Conservation (phyloP, 2,329 filamentous ascomycete species). For the Rhynchosporium secalis region DNA sequence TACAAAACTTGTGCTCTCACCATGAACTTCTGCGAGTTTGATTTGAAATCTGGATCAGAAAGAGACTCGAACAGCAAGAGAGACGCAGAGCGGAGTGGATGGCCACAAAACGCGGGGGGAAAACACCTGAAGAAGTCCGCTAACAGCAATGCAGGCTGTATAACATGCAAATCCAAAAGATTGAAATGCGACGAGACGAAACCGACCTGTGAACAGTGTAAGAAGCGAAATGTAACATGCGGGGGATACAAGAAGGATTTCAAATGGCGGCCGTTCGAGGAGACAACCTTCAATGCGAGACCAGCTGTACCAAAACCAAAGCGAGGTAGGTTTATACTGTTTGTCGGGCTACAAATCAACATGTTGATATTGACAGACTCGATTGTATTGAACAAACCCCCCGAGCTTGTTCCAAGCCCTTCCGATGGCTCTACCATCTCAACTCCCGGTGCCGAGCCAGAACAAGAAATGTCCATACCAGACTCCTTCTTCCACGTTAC, state of each 20-base stretch:
- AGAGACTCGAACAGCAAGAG: not conserved
- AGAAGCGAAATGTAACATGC: constrained; percentile 63
- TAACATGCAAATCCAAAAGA: constrained; percentile 72
- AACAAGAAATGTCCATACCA: constrained; percentile 36
- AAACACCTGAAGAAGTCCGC: constrained; percentile 16
- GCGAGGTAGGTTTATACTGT: constrained; percentile 28
- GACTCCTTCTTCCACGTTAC: constrained; percentile 37
- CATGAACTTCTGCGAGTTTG: not conserved
- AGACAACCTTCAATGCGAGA: constrained; percentile 55
- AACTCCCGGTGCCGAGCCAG: constrained; percentile 30
- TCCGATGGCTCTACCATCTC: constrained; percentile 33
- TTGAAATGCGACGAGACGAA: constrained; percentile 75
- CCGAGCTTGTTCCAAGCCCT: constrained; percentile 30
- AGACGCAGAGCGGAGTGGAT: not conserved
- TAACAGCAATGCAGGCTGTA: constrained; percentile 55
- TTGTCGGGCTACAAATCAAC: not conserved
- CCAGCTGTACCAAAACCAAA: constrained; percentile 32
- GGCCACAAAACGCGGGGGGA: constrained; percentile 1
- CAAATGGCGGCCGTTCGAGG: constrained; percentile 72
- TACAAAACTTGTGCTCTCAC: not conserved
- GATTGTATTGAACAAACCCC: constrained; percentile 27
- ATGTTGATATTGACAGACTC: constrained; percentile 33
- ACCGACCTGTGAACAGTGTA: constrained; percentile 65
- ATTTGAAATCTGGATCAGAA: not conserved
- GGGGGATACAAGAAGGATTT: constrained; percentile 75